Conservation (phyloP, 139 green algal genomes). For the Picochlorum sp. region DNA sequence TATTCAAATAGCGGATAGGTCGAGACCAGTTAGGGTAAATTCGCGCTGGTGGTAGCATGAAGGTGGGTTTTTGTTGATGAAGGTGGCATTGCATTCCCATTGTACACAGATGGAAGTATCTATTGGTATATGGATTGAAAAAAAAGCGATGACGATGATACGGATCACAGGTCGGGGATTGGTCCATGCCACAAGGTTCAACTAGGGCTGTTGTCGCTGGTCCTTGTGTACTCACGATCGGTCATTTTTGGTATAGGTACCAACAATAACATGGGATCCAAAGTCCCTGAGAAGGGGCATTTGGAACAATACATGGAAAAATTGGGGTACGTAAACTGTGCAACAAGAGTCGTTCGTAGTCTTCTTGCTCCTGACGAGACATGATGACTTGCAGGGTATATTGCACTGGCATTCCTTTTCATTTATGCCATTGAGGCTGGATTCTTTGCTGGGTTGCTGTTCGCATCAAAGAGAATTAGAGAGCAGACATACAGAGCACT, state of each 20-base stretch:
- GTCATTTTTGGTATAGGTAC: slow-evolving; percentile 5
- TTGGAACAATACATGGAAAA: slow-evolving; percentile 27
- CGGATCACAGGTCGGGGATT: too few species aligned
- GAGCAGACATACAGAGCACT: slow-evolving; percentile 12
- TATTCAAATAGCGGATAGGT: too few species aligned
- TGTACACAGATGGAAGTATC: too few species aligned
- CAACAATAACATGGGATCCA: slow-evolving; percentile 3
- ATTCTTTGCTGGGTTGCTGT: slow-evolving; percentile 24
- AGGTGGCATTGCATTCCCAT: too few species aligned
- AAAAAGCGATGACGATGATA: too few species aligned
- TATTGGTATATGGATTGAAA: too few species aligned
- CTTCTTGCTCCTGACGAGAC: background rate
- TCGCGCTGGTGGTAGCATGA: too few species aligned
- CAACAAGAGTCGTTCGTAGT: background rate
- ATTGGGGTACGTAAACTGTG: slow-evolving; percentile 21
- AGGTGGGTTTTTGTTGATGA: too few species aligned
- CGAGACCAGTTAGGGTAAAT: too few species aligned
- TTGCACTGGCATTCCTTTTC: slow-evolving; percentile 14
- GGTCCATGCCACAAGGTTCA: too few species aligned
- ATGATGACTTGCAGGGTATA: slow-evolving; percentile 14
- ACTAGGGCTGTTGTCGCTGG: too few species aligned
- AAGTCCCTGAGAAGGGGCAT: slow-evolving; percentile 13
- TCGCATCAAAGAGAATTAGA: slow-evolving; percentile 19
- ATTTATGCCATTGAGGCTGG: slow-evolving; percentile 16
- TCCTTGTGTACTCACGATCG: too few species aligned